Percentiles rank a stretch among this genome's conserved stretches.
These are phyloP conservation scores for Debaryomyces hansenii DNA, from an alignment of 805 yeast genomes.

Conservation along the genomic window DNA sequence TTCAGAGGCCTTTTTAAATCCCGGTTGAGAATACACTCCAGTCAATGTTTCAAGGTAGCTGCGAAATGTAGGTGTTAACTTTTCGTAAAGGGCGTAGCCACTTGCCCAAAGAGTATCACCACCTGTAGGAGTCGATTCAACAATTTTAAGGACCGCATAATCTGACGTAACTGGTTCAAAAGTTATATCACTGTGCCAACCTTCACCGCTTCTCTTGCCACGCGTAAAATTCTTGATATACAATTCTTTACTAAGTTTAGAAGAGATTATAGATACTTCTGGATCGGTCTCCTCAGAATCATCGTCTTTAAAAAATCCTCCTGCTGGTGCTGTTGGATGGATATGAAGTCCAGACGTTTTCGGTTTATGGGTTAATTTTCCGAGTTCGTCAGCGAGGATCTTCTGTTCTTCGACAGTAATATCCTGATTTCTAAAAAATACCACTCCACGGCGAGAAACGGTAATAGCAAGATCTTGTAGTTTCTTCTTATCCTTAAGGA, in stretches of 20 bases:
- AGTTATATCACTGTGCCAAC: slow-evolving; percentile 55
- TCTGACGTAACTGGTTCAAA: slow-evolving; percentile 61
- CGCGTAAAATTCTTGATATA: not conserved
- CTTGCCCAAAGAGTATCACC: slow-evolving; percentile 59
- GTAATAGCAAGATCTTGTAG: slow-evolving; percentile 6
- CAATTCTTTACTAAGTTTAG: slow-evolving; percentile 3
- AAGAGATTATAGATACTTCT: slow-evolving; percentile 8
- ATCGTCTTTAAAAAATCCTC: slow-evolving; percentile 7
- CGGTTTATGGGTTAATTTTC: slow-evolving; percentile 6
- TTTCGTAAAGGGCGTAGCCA: slow-evolving; percentile 54
- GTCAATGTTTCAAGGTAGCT: slow-evolving; percentile 7
- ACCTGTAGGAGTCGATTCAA: slow-evolving; percentile 48
- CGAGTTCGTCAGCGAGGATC: slow-evolving; percentile 5
- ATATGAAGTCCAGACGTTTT: slow-evolving; percentile 8
- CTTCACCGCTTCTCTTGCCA: not conserved
- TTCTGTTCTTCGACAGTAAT: slow-evolving; percentile 6
- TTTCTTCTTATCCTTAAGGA: slow-evolving; percentile 7
- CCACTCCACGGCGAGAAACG: slow-evolving; percentile 8
- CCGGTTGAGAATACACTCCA: slow-evolving; percentile 7
- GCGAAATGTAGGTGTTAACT: slow-evolving; percentile 47
- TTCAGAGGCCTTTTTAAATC: slow-evolving; percentile 26
- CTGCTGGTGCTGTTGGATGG: slow-evolving; percentile 10
- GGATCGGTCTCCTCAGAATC: slow-evolving; percentile 6
- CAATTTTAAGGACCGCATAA: slow-evolving; percentile 53
- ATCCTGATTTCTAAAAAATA: slow-evolving; percentile 7